Conservation (phyloP, 2,329 filamentous ascomycete genomes). For the Aspergillus caelatus region DNA sequence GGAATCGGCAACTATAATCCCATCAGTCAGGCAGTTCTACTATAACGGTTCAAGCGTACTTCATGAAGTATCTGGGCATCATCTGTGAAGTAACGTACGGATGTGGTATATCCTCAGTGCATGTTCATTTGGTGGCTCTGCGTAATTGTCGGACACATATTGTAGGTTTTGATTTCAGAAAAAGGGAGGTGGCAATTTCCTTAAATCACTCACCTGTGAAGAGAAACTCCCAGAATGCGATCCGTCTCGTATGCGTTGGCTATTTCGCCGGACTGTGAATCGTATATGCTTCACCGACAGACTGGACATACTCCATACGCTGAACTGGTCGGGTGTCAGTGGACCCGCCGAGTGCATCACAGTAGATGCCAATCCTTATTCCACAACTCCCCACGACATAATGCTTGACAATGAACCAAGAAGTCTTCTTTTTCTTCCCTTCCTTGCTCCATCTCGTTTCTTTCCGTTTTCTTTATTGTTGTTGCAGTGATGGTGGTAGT, state of each 20-base stretch:
- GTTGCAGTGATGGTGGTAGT: too few species aligned
- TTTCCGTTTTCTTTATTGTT: too few species aligned
- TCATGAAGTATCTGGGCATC: not conserved
- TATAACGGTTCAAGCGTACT: not conserved
- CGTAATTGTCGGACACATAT: not conserved
- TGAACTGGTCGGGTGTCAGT: too few species aligned
- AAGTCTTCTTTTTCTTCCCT: too few species aligned
- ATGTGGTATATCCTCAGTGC: not conserved
- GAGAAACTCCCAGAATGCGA: fast-evolving
- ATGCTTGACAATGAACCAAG: fast-evolving
- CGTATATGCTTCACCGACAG: too few species aligned
- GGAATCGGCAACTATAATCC: not conserved
- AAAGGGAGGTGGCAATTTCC: not conserved
- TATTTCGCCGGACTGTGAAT: too few species aligned
- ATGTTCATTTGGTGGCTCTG: not conserved
- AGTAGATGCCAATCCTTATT: fast-evolving
- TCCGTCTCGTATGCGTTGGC: fast-evolving
- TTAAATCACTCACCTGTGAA: fast-evolving
- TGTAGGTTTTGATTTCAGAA: not conserved
- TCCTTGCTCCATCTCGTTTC: too few species aligned
- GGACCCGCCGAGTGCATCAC: too few species aligned
- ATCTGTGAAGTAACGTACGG: not conserved
- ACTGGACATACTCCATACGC: too few species aligned
- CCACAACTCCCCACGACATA: too few species aligned
- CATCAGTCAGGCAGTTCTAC: not conserved